Evolutionary conservation across 768 basidiomycete genomes (phyloP).

Genomic region (Crepidotus variabilis): DNA sequence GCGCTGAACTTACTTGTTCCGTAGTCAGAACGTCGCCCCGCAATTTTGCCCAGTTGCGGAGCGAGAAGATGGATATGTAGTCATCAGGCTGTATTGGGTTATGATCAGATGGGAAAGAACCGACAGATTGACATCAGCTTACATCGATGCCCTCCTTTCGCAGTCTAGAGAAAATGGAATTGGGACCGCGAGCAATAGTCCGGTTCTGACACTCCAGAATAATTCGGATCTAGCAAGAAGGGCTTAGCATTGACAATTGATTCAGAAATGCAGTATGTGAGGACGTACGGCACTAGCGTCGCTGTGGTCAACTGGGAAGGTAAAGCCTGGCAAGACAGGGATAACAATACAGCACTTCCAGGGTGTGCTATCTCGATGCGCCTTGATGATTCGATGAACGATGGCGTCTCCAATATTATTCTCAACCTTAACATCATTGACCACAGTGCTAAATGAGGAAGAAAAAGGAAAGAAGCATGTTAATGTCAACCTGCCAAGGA

Average conservation of each 20-base stretch:
- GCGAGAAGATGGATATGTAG: constrained; percentile 85
- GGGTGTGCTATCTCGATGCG: constrained; percentile 71
- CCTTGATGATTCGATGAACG: constrained; percentile 85
- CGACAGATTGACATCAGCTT: constrained; percentile 22
- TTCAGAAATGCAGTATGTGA: background rate
- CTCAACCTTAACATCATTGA: constrained; percentile 83
- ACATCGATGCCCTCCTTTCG: constrained; percentile 88
- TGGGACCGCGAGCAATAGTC: constrained; percentile 81
- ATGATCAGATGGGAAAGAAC: constrained; percentile 9
- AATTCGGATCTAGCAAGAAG: constrained; percentile 71
- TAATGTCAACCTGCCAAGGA: background rate
- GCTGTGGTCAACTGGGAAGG: constrained; percentile 87
- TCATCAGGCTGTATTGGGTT: constrained; percentile 68
- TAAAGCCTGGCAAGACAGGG: constrained; percentile 90
- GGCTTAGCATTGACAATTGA: background rate
- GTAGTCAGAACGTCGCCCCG: constrained; percentile 80
- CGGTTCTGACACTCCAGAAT: constrained; percentile 95
- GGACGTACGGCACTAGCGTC: constrained; percentile 84
- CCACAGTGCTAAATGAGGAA: constrained; percentile 54
- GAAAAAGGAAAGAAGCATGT: constrained; percentile 4
- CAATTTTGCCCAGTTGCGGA: constrained; percentile 93
- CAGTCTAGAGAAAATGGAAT: constrained; percentile 87
- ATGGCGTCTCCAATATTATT: constrained; percentile 95
- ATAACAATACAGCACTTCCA: constrained; percentile 95
- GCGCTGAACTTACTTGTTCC: constrained; percentile 58